phyloP scores from a whole-genome alignment of 2,329 filamentous ascomycete genomes.

The Meredithiella fracta region DNA sequence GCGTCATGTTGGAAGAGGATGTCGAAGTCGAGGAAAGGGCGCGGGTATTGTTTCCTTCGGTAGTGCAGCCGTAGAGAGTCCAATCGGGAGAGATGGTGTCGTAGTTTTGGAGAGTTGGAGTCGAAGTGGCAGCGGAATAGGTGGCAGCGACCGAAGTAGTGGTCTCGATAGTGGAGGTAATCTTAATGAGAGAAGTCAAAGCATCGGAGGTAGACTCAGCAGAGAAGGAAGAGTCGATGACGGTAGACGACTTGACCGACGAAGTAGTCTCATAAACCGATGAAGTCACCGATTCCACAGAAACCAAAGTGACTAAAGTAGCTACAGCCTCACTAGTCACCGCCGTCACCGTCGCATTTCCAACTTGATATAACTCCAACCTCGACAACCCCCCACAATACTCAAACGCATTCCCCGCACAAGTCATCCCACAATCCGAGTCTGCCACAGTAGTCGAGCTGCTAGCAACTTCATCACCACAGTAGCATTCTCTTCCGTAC shows the following conservation, averaged over 20 bases:
- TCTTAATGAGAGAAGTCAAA: not conserved
- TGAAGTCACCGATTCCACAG: too few species aligned
- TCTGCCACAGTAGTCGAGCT: constrained; percentile 5
- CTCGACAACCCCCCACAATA: constrained; percentile 12
- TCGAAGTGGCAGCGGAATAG: constrained; percentile 17
- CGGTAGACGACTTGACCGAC: not conserved
- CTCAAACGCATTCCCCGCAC: constrained; percentile 13
- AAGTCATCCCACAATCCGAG: constrained; percentile 14
- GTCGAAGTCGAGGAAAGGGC: constrained; percentile 21
- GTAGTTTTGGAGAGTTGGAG: constrained; percentile 20
- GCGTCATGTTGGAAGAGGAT: constrained; percentile 20
- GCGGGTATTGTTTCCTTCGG: constrained; percentile 22
- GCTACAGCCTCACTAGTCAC: not conserved
- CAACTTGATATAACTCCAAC: constrained; percentile 22
- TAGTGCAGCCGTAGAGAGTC: constrained; percentile 26
- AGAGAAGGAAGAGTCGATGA: not conserved
- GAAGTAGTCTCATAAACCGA: not conserved
- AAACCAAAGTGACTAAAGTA: too few species aligned
- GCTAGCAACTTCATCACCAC: constrained; percentile 24
- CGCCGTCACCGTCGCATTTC: not conserved
- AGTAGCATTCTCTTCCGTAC: constrained; percentile 17
- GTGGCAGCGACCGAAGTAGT: not conserved
- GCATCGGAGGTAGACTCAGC: not conserved
- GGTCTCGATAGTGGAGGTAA: constrained; percentile 3
- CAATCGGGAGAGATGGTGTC: constrained; percentile 22